These are phyloP conservation scores for Moesziomyces antarcticus DNA, from an alignment of 1,284 basidiomycete genomes.

Conservation along the genomic window DNA sequence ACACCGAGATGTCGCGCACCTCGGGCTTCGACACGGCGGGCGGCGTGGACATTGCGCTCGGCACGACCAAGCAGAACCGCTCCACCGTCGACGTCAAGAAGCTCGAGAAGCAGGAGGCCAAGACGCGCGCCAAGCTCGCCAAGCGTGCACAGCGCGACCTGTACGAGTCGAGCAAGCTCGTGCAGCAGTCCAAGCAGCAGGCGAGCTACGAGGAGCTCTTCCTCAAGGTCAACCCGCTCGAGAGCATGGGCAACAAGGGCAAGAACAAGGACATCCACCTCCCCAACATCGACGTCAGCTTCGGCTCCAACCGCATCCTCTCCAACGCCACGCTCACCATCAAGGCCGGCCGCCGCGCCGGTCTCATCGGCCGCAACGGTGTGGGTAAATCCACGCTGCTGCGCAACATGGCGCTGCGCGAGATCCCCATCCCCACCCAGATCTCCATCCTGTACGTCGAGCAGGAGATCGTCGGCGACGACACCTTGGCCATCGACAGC, in stretches of 20 bases:
- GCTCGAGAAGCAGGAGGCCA: conserved; percentile 97
- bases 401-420: conserved; percentile 92
- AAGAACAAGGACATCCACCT: conserved; percentile 83
- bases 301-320: conserved; percentile 89
- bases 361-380: conserved; percentile 77
- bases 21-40: conserved; percentile 64
- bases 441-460: conserved; percentile 98
- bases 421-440: conserved; percentile 80
- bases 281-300: conserved; percentile 81
- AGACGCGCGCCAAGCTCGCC: conserved; percentile 96
- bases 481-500: conserved; percentile 88
- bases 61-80: conserved; percentile 92
- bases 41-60: conserved; percentile 80
- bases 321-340: conserved; percentile 70
- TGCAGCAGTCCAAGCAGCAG: conserved; percentile 92
- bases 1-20: conserved; percentile 71
- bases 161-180: conserved; percentile 94
- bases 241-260: conserved; percentile 81
- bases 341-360: conserved; percentile 63
- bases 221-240: conserved; percentile 98
- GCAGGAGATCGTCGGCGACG: conserved; percentile 88
- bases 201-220: conserved; percentile 98
- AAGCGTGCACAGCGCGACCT: conserved; percentile 84
- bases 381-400: conserved; percentile 96
- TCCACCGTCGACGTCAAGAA: conserved; percentile 97